Percentiles rank a stretch among this genome's conserved stretches.
These are phyloP conservation scores for Claviceps arundinis DNA, from an alignment of 2,329 filamentous ascomycete genomes.

Conservation along the genomic window DNA sequence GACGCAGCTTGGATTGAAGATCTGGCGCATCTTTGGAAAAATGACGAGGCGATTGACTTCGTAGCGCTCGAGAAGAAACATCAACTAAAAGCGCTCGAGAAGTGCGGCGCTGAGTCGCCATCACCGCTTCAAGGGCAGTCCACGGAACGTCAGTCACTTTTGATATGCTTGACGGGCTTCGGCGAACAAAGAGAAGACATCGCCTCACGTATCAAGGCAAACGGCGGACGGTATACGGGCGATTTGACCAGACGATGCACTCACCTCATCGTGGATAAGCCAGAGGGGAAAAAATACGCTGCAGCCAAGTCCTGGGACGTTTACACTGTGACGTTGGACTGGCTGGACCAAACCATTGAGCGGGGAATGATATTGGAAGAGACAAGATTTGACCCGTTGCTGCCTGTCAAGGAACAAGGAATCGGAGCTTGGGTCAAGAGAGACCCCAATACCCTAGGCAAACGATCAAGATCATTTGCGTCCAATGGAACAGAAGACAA, in stretches of 20 bases:
- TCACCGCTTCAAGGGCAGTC: constrained; percentile 9
- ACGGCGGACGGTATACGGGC: constrained; percentile 75
- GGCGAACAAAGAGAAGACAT: constrained; percentile 55
- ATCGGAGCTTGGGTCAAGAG: constrained; percentile 56
- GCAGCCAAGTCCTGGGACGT: constrained; percentile 77
- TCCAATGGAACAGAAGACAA: constrained; percentile 30
- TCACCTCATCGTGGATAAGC: constrained; percentile 68
- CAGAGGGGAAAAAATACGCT: constrained; percentile 79
- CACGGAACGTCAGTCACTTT: constrained; percentile 26
- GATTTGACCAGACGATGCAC: constrained; percentile 79
- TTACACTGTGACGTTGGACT: constrained; percentile 66
- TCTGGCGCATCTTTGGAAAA: constrained; percentile 66
- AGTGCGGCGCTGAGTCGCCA: constrained; percentile 28
- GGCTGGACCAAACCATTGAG: constrained; percentile 71
- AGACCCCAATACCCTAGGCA: constrained; percentile 36
- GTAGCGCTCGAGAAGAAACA: constrained; percentile 52
- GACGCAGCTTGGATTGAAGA: constrained; percentile 74
- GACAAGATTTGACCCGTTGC: constrained; percentile 61
- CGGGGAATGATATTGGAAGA: constrained; percentile 89
- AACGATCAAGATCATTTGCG: constrained; percentile 42
- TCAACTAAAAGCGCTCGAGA: constrained; percentile 50
- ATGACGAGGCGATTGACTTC: constrained; percentile 66
- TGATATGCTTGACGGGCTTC: constrained; percentile 45
- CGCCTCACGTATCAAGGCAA: constrained; percentile 48
- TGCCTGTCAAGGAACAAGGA: constrained; percentile 60